phyloP scores from a whole-genome alignment of 495 filamentous ascomycete species.

The Immersiella caudata region DNA sequence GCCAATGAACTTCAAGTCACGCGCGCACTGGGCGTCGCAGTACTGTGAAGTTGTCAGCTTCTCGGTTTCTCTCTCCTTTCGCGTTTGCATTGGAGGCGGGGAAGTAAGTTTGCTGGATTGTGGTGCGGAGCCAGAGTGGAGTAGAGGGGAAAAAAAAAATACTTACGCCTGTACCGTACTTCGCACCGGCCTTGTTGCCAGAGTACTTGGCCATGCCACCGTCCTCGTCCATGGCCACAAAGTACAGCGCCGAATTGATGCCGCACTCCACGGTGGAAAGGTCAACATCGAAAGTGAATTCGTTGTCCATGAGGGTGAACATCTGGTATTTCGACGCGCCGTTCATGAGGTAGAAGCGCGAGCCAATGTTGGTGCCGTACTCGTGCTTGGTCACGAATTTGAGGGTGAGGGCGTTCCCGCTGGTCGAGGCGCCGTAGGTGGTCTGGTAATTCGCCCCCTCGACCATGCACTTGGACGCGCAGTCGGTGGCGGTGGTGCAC shows the following conservation, averaged over 20 bases:
- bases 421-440: slow-evolving; percentile 45
- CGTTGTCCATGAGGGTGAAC: slow-evolving; percentile 55
- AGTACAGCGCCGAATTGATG: slow-evolving; percentile 58
- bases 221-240: slow-evolving; percentile 57
- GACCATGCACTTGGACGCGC: slow-evolving; percentile 46
- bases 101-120: no score
- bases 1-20: slow-evolving; percentile 45
- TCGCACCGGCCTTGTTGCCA: slow-evolving; percentile 56
- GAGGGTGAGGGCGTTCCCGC: slow-evolving; percentile 39
- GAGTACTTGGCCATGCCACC: slow-evolving; percentile 51
- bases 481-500: slow-evolving; percentile 42
- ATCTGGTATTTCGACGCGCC: slow-evolving; percentile 51
- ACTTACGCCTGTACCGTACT: slow-evolving; percentile 52
- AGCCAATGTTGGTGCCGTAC: slow-evolving; percentile 47
- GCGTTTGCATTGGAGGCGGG: no score
- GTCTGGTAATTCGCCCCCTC: slow-evolving; percentile 48
- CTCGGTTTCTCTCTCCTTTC: no score
- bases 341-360: slow-evolving; percentile 57
- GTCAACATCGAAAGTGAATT: slow-evolving; percentile 61
- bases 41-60: slow-evolving; percentile 37
- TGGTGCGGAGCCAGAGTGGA: no score
- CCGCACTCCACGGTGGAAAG: slow-evolving; percentile 51
- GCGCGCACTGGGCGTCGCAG: slow-evolving; percentile 58
- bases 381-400: slow-evolving; percentile 54
- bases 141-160: neutral